phyloP scores from a whole-genome alignment of 768 basidiomycete genomes.

The Lactarius evosmus region DNA sequence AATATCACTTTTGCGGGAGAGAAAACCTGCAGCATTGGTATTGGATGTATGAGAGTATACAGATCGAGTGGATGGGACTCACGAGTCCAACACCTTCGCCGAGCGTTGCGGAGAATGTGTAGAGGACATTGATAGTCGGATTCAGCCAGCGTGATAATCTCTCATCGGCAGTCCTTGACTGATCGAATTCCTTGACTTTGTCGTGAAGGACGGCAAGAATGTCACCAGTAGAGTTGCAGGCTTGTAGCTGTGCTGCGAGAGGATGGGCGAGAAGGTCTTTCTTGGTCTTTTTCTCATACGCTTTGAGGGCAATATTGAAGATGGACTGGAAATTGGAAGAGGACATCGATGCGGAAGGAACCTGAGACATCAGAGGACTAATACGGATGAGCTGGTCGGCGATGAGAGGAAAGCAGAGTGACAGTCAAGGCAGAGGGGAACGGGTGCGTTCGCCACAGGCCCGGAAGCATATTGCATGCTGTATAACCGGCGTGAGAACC shows the following conservation, averaged over 20 bases:
- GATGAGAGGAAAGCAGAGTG: background rate
- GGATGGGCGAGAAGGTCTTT: background rate
- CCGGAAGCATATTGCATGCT: no score
- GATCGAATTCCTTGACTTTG: background rate
- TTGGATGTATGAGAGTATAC: background rate
- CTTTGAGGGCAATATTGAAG: background rate
- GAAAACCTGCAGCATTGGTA: background rate
- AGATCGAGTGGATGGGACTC: background rate
- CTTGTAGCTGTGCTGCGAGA: background rate
- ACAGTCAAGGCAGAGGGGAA: background rate
- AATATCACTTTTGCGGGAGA: background rate
- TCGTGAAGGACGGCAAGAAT: background rate
- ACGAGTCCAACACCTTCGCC: background rate
- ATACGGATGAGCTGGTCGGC: background rate
- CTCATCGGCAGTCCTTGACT: background rate
- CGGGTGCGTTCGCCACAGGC: no score
- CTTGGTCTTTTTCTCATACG: background rate
- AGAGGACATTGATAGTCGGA: background rate
- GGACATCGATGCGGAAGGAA: background rate
- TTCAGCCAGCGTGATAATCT: background rate
- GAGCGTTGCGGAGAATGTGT: background rate
- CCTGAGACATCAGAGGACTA: no score
- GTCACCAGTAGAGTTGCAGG: background rate
- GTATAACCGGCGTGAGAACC: no score
- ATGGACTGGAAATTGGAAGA: background rate